Percentiles rank a stretch among this genome's conserved stretches.
phyloP scores from a whole-genome alignment of 176 grass and related monocot species.

The Oryza glumipatula region DNA sequence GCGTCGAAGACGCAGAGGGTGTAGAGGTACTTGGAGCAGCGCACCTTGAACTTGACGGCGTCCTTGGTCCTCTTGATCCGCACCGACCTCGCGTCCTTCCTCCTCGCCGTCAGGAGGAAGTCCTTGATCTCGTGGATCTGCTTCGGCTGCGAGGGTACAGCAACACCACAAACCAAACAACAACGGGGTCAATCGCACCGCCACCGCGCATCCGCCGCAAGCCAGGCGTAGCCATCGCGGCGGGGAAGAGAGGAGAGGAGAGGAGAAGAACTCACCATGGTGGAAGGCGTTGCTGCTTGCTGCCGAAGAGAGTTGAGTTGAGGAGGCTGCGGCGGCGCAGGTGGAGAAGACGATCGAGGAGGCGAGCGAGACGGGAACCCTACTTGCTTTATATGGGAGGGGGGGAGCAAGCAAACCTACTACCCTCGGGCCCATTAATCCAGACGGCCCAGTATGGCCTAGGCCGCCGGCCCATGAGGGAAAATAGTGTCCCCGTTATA shows the following conservation, averaged over 20 bases:
- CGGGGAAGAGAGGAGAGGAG: background rate
- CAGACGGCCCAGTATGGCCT: background rate
- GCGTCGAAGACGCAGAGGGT: conserved; percentile 83
- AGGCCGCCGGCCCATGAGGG: background rate
- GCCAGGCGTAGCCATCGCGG: no score
- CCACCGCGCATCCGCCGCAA: background rate
- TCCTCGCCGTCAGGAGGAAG: conserved; percentile 82
- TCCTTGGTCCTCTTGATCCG: conserved; percentile 80
- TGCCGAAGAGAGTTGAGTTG: background rate
- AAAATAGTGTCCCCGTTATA: background rate
- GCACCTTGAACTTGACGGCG: conserved; percentile 87
- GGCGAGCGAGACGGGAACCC: background rate
- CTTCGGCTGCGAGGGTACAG: conserved; percentile 59
- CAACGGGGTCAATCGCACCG: background rate
- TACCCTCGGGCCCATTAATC: background rate
- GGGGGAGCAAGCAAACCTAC: background rate
- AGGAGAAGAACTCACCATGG: conserved; percentile 25
- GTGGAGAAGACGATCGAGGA: background rate
- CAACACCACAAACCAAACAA: background rate
- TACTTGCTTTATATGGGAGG: background rate
- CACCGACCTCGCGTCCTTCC: conserved; percentile 80
- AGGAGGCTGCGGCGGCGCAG: background rate
- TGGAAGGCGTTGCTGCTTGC: background rate
- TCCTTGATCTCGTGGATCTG: conserved; percentile 95
- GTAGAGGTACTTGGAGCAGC: conserved; percentile 86